A percentile compares a stretch with the other conserved stretches of the same genome.
Evolutionary conservation across 2,329 filamentous ascomycete genomes (phyloP).

Genomic region (Gnomoniopsis sp.): DNA sequence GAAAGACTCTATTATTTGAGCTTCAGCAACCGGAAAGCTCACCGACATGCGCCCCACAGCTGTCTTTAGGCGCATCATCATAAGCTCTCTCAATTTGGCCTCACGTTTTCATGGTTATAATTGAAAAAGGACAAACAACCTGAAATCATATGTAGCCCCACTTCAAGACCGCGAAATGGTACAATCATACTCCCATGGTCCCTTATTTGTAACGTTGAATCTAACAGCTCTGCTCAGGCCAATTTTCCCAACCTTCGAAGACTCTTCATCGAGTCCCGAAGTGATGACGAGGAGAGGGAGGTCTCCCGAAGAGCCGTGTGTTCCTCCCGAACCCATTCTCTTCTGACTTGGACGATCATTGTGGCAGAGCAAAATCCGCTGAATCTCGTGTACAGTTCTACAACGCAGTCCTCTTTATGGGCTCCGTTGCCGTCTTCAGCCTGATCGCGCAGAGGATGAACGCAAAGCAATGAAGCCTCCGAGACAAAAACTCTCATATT

Average conservation of each 20-base stretch:
- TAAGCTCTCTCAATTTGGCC: neutral
- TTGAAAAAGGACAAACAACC: neutral
- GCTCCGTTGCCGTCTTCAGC: constrained; percentile 91
- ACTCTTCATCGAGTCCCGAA: constrained; percentile 15
- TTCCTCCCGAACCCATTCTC: neutral
- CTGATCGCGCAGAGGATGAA: constrained; percentile 86
- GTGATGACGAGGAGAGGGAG: constrained; percentile 65
- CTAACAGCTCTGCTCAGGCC: neutral
- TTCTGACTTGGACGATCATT: neutral
- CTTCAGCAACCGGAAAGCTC: neutral
- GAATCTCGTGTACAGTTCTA: constrained; percentile 80
- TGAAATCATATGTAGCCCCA: too few species aligned
- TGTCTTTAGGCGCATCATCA: neutral
- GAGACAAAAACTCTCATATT: neutral
- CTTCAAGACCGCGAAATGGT: neutral
- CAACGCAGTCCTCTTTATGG: constrained; percentile 94
- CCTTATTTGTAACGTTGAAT: neutral
- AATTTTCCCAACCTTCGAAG: constrained; percentile 19
- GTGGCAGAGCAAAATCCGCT: neutral
- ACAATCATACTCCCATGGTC: neutral
- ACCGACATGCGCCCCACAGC: neutral
- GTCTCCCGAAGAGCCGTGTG: constrained; percentile 86
- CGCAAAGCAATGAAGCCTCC: constrained; percentile 32
- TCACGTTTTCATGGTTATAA: too few species aligned
- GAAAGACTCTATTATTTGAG: neutral